Evolutionary conservation across 495 filamentous ascomycete genomes (phyloP), one percentile per base, ranked within the genome.

Genomic region (Penicillium canescens): DNA sequence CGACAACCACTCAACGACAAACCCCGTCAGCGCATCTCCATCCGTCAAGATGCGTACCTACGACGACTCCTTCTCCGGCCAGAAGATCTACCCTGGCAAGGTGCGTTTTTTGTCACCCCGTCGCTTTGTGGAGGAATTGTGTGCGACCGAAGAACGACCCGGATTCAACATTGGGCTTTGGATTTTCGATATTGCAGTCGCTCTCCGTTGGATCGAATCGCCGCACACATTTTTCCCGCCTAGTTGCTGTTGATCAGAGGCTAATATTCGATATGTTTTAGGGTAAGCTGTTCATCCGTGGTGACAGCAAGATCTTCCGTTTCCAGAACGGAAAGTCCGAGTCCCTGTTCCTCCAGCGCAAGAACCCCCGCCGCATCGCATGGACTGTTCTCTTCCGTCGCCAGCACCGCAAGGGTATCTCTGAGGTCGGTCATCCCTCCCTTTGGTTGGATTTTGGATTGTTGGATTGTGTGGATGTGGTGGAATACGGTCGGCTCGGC

Each of bases 271-370:
- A 47, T 66, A 62, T 57, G 33, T 58, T 69, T 60, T 56, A 97
- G 92, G 92, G 92, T 81, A 98, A 98, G 82, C 87, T 99, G 78
- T 99, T 90, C 82, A 80, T 99, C 83, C 90, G 94, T 79, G 91
- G 92, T 71, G 94, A 99, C 85, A 96, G 90, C 91, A 99, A 97
- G 84, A 86, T 98, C 84, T 99, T 99, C 86, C 91, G 94, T 69
- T 99, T 99, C 88, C 90, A 95, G 78, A 98, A 95, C 78, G 92
- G 94, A 83, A 99, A 99, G 82, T 92, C 92, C 82, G 95, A 99
- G 79, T 96, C 90, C 59, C 89, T 99, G 62, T 98, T 98, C 86
- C 91, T 98, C 59, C 94, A 99, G 84, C 93, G 94, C 82, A 99
- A 99, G 88, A 99, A 99, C 86, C 94, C 94, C 70, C 91, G 94